phyloP scores from a whole-genome alignment of 1,284 basidiomycete genomes.

The Sporisorium exsertum region DNA sequence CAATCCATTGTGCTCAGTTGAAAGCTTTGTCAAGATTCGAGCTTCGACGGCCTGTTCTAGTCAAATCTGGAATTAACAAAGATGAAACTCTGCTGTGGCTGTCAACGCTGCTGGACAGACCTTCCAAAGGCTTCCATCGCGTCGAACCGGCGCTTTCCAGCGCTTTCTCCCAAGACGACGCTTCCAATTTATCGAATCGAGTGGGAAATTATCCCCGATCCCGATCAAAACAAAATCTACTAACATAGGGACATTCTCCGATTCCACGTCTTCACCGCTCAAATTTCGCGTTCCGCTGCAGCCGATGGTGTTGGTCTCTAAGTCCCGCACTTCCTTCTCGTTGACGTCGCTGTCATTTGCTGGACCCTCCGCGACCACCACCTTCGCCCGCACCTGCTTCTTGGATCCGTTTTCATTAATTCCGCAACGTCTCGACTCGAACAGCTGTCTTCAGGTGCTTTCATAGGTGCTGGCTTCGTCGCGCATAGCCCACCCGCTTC shows the following conservation, averaged over 20 bases:
- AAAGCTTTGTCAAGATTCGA: not conserved
- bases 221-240: not conserved
- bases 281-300: conserved; percentile 5
- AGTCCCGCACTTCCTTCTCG: conserved; percentile 1
- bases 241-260: not conserved
- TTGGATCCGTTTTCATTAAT: not conserved
- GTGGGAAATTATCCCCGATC: not conserved
- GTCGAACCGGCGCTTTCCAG: conserved; percentile 1
- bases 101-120: not conserved
- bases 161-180: no score
- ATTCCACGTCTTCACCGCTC: conserved; percentile 11
- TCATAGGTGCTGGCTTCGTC: not conserved
- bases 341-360: not conserved
- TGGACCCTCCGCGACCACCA: not conserved
- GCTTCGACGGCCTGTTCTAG: conserved; percentile 5
- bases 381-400: not conserved
- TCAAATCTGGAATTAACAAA: conserved; percentile 8
- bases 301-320: conserved; percentile 5
- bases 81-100: not conserved
- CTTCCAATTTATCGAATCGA: no score
- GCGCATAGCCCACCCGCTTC: conserved; percentile 8
- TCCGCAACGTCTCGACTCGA: not conserved
- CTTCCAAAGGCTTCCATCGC: conserved; percentile 30
- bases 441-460: conserved; percentile 4
- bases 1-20: not conserved